These are phyloP conservation scores for Brassica cretica DNA, from an alignment of 345 rosid species.

Conservation along the genomic window DNA sequence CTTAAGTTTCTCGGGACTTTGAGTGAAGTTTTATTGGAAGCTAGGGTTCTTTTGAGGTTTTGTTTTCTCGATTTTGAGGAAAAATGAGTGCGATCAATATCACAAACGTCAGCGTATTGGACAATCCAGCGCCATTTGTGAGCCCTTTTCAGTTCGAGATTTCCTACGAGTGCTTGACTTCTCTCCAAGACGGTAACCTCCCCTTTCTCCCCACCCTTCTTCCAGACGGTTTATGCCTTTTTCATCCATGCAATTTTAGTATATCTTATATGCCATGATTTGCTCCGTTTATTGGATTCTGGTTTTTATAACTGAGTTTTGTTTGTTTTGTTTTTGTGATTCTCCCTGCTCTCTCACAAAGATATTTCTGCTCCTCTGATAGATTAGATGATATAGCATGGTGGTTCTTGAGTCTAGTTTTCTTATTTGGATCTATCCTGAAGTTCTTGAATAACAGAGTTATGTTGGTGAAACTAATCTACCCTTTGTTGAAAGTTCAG, in stretches of 20 bases:
- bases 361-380: too few species aligned
- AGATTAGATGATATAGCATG: too few species aligned
- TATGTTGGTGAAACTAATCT: not conserved
- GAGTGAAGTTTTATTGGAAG: slow-evolving; percentile 27
- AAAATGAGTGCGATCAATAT: slow-evolving; percentile 88
- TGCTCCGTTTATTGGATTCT: too few species aligned
- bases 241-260: too few species aligned
- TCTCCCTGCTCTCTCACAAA: too few species aligned
- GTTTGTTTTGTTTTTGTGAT: too few species aligned
- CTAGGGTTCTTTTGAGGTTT: slow-evolving; percentile 32
- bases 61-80: slow-evolving; percentile 2
- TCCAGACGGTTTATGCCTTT: too few species aligned
- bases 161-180: slow-evolving; percentile 91
- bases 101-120: slow-evolving; percentile 87
- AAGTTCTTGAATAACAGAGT: not conserved
- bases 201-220: too few species aligned
- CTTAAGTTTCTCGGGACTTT: slow-evolving; percentile 13
- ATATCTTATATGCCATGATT: too few species aligned
- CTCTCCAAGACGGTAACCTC: slow-evolving; percentile 85
- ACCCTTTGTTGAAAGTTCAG: not conserved
- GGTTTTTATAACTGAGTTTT: too few species aligned
- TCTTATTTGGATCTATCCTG: not conserved
- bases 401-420: too few species aligned
- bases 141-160: slow-evolving; percentile 96
- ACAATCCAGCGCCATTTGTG: slow-evolving; percentile 84